Evolutionary conservation across 1,284 basidiomycete genomes (phyloP).

Genomic region (Rhizoctonia solani): DNA sequence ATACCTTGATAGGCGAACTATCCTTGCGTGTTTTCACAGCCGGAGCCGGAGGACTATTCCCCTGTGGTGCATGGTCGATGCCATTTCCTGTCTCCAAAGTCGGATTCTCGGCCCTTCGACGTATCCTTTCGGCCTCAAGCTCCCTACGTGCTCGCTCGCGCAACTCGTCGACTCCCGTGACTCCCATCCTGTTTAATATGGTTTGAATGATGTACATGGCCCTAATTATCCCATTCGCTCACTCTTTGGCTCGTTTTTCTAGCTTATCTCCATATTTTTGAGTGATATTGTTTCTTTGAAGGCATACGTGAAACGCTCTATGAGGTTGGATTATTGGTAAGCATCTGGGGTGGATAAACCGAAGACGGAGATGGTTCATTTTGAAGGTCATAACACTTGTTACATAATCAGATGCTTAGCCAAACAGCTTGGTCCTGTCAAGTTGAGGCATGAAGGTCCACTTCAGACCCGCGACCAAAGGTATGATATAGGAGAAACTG

Average conservation of each 20-base stretch:
- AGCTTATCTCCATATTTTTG: constrained; percentile 54
- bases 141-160: constrained; percentile 43
- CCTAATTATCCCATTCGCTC: constrained; percentile 41
- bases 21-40: constrained; percentile 56
- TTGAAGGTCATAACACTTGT: not conserved
- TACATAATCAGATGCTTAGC: not conserved
- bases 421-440: not conserved
- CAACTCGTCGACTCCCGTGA: constrained; percentile 46
- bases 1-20: constrained; percentile 69
- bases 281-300: not conserved
- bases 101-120: constrained; percentile 36
- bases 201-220: constrained; percentile 13
- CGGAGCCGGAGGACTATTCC: constrained; percentile 37
- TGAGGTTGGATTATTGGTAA: not conserved
- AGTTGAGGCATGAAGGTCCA: too few relatives aligned
- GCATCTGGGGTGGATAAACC: not conserved
- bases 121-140: constrained; percentile 43
- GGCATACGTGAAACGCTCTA: not conserved
- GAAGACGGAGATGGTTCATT: constrained; percentile 32
- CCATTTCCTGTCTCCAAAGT: constrained; percentile 42
- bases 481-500: too few relatives aligned
- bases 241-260: constrained; percentile 53
- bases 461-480: too few relatives aligned
- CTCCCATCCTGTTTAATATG: constrained; percentile 49
- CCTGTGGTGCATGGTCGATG: constrained; percentile 33